These are phyloP conservation scores for Hsuehochloa calcarea DNA, from an alignment of 176 grass and related monocot species.

Conservation along the genomic window DNA sequence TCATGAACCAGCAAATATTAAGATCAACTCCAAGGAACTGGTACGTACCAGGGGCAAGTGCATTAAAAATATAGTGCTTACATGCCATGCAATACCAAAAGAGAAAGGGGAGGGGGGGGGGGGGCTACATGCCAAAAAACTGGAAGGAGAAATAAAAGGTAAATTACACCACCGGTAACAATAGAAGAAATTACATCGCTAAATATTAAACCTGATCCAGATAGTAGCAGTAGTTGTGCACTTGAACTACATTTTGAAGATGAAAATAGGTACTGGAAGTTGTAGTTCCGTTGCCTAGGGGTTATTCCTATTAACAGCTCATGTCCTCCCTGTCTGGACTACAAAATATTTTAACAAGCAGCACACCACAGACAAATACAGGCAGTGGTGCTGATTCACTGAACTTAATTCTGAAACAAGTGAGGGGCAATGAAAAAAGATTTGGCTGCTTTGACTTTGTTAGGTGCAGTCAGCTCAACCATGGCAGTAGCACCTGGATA, in stretches of 20 bases:
- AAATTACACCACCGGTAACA: neutral
- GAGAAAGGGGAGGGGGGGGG: neutral
- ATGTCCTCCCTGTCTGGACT: neutral
- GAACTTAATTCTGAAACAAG: conserved; percentile 28
- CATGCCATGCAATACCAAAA: too few relatives aligned
- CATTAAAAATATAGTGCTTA: neutral
- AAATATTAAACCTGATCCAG: neutral
- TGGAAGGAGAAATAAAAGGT: neutral
- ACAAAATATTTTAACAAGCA: conserved; percentile 32
- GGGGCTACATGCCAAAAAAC: too few relatives aligned
- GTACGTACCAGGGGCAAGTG: neutral
- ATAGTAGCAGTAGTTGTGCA: neutral
- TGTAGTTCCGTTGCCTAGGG: neutral
- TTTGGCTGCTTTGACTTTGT: conserved; percentile 15
- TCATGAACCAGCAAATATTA: neutral
- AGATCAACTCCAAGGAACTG: neutral
- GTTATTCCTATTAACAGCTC: conserved; percentile 15
- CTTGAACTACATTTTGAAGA: neutral
- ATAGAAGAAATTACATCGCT: neutral
- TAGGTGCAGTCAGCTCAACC: conserved; percentile 15
- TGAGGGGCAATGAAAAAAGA: neutral
- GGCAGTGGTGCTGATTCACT: neutral
- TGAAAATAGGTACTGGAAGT: conserved; percentile 3
- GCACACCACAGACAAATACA: neutral
- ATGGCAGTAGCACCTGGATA: neutral